Evolutionary conservation across 345 rosid species (phyloP).

Genomic region (Alliaria petiolata): DNA sequence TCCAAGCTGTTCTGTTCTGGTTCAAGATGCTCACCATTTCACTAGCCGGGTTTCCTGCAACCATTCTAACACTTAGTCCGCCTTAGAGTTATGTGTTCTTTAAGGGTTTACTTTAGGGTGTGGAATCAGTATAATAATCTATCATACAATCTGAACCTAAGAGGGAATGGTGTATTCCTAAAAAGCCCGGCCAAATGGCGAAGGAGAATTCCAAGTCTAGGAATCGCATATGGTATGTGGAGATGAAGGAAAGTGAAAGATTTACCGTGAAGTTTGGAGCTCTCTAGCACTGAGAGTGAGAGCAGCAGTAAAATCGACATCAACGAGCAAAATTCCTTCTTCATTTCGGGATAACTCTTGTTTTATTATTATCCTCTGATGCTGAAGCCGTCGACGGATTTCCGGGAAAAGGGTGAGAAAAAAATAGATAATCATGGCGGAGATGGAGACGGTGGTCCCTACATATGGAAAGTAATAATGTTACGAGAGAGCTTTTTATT

Average conservation of each 20-base stretch:
- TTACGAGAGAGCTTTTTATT: too few relatives aligned
- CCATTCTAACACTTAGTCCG: neutral
- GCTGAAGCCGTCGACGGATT: neutral
- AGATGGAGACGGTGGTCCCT: neutral
- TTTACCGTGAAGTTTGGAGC: slow-evolving; percentile 57
- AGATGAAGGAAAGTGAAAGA: neutral
- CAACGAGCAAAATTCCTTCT: slow-evolving; percentile 1
- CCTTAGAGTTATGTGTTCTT: neutral
- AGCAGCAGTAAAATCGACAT: slow-evolving; percentile 36
- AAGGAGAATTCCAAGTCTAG: too few relatives aligned
- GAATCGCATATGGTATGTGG: slow-evolving; percentile 14
- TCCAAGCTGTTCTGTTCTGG: slow-evolving; percentile 65
- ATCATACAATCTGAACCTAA: neutral
- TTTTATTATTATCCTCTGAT: neutral
- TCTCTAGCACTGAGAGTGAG: slow-evolving; percentile 41
- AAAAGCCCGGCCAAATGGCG: too few relatives aligned
- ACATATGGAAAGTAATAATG: too few relatives aligned
- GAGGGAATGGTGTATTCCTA: neutral
- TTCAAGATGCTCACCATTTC: slow-evolving; percentile 72
- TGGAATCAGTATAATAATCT: neutral
- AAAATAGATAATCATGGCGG: neutral
- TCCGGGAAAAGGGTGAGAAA: neutral
- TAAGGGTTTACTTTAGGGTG: neutral
- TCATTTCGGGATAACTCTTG: neutral
- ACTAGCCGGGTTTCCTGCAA: slow-evolving; percentile 71